phyloP scores from a whole-genome alignment of 116 monocot species.

The Dioscorea cayenensis region DNA sequence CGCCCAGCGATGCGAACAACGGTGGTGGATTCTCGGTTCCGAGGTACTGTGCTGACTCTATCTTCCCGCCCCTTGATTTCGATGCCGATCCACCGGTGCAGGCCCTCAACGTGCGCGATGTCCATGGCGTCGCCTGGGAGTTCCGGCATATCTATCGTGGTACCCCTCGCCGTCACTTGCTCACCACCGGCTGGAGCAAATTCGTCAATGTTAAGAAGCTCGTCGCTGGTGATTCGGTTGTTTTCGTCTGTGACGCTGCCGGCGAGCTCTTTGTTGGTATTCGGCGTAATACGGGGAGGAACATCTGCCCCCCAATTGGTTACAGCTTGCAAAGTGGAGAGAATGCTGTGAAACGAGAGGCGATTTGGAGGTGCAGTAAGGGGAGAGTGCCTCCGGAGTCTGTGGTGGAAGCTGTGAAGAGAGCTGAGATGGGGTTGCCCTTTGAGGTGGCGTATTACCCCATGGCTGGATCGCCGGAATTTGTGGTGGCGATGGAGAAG shows the following conservation, averaged over 20 bases:
- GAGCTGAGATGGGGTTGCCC: constrained; percentile 14
- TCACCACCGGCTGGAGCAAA: constrained; percentile 17
- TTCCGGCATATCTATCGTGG: constrained; percentile 12
- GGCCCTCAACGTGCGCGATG: constrained; percentile 1
- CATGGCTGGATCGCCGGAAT: constrained; percentile 20
- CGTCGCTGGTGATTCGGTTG: constrained; percentile 8
- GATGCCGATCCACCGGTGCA: constrained; percentile 2
- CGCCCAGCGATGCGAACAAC: constrained; percentile 16
- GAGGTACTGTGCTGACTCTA: constrained; percentile 6
- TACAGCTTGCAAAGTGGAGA: constrained; percentile 18
- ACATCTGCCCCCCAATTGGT: constrained; percentile 25
- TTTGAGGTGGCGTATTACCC: constrained; percentile 53
- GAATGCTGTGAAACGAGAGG: not conserved
- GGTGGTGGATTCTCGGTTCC: constrained; percentile 18
- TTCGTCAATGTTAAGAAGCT: constrained; percentile 9
- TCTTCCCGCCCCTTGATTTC: constrained; percentile 7
- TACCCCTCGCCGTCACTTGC: constrained; percentile 2
- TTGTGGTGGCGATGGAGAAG: constrained; percentile 26
- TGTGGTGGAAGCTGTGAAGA: constrained; percentile 30
- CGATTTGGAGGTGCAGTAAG: constrained; percentile 16
- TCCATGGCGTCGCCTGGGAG: constrained; percentile 4
- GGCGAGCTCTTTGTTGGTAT: constrained; percentile 13
- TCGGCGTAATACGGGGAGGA: constrained; percentile 31
- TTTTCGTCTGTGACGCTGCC: not conserved
- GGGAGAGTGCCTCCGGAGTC: constrained; percentile 23